These are phyloP conservation scores for Xylariaceae sp. DNA, from an alignment of 2,329 filamentous ascomycete species.

Conservation along the genomic window DNA sequence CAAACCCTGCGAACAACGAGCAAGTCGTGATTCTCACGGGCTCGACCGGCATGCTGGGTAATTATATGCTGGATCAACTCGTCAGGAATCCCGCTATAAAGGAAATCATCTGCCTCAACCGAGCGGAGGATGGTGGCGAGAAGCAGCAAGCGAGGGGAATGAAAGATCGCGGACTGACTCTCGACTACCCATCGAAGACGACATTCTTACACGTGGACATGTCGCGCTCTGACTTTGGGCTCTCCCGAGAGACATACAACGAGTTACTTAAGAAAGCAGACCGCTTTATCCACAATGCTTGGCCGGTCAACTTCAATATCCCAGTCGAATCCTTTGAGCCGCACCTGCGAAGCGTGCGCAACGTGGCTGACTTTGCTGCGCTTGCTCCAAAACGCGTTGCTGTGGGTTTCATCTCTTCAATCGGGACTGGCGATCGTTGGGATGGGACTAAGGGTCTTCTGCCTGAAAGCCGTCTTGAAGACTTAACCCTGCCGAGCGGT, in stretches of 20 bases:
- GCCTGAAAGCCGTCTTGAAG: conserved; percentile 37
- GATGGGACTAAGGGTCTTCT: conserved; percentile 23
- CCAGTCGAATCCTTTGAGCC: conserved; percentile 46
- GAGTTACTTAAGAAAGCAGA: conserved; percentile 38
- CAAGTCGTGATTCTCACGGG: conserved; percentile 45
- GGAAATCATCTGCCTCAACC: conserved; percentile 47
- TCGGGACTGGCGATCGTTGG: conserved; percentile 38
- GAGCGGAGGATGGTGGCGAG: conserved; percentile 38
- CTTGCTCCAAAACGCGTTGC: conserved; percentile 33
- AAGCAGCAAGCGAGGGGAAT: conserved; percentile 37
- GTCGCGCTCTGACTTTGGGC: conserved; percentile 44
- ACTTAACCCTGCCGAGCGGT: conserved; percentile 29
- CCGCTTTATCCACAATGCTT: conserved; percentile 51
- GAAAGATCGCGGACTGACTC: conserved; percentile 36
- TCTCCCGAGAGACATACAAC: conserved; percentile 35
- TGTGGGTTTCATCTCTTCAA: conserved; percentile 42
- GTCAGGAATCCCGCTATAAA: conserved; percentile 32
- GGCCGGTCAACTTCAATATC: conserved; percentile 53
- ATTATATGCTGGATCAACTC: conserved; percentile 42
- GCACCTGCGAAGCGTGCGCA: conserved; percentile 47
- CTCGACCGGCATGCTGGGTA: conserved; percentile 47
- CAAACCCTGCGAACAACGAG: conserved; percentile 29
- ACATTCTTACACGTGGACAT: conserved; percentile 49
- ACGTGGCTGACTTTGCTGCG: conserved; percentile 42
- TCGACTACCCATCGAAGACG: conserved; percentile 35